Conservation (phyloP, 805 yeast genomes). For the Wickerhamiella occidentalis region DNA sequence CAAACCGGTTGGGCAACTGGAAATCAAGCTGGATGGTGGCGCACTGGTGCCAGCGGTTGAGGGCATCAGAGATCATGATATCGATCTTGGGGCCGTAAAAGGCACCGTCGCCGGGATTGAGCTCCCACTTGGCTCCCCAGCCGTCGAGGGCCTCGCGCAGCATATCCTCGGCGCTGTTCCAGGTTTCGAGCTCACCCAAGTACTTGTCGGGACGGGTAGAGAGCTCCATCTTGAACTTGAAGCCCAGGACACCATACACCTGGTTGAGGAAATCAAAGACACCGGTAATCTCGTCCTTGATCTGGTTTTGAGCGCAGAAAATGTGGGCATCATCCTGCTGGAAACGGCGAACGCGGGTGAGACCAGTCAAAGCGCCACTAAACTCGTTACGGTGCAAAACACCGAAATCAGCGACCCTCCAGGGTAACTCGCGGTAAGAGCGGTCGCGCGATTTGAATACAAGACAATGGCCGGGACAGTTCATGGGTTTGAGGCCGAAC, state of each 20-base stretch:
- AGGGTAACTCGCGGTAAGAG: constrained; percentile 92
- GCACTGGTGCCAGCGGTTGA: constrained; percentile 96
- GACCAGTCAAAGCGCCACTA: constrained; percentile 86
- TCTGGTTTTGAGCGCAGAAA: constrained; percentile 88
- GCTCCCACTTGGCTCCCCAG: constrained; percentile 86
- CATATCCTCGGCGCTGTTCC: constrained; percentile 84
- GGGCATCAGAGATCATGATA: constrained; percentile 87
- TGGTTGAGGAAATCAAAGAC: constrained; percentile 76
- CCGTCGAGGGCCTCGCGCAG: constrained; percentile 69
- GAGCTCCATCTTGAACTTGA: constrained; percentile 91
- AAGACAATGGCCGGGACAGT: constrained; percentile 92
- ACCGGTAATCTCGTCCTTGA: constrained; percentile 69
- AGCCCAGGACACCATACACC: constrained; percentile 85
- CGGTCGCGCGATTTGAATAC: constrained; percentile 86
- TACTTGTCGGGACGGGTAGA: constrained; percentile 95
- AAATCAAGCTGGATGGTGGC: constrained; percentile 97
- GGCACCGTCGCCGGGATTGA: constrained; percentile 96
- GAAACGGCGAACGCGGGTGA: constrained; percentile 96
- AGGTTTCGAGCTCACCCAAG: constrained; percentile 86
- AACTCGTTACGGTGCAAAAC: constrained; percentile 95
- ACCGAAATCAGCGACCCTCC: constrained; percentile 98
- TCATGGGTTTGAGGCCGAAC: constrained; percentile 93
- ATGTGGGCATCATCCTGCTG: constrained; percentile 99
- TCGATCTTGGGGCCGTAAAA: constrained; percentile 97
- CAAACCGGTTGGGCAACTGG: constrained; percentile 94